Conservation (phyloP, 305 asterid species). For the Solanum hybrid region DNA sequence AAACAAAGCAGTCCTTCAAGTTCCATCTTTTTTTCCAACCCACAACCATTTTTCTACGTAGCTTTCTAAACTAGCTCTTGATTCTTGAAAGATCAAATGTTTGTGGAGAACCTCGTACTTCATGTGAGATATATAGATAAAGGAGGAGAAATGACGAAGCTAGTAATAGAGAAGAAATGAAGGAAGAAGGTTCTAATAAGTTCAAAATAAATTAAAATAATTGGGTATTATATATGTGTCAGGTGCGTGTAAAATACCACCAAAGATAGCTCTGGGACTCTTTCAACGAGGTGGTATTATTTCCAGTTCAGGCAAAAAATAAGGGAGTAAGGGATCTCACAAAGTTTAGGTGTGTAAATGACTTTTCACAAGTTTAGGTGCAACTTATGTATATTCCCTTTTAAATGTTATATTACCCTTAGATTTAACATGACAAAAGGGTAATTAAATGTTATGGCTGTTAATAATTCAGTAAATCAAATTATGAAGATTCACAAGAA, state of each 20-base stretch:
- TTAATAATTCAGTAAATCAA: neutral
- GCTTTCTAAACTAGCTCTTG: neutral
- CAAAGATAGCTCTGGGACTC: neutral
- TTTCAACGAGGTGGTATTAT: neutral
- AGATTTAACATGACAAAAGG: neutral
- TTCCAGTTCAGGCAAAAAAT: neutral
- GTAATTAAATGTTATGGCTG: neutral
- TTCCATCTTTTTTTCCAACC: neutral
- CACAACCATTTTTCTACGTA: neutral
- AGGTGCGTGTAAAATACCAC: neutral
- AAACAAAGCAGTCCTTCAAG: neutral
- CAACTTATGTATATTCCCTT: no score
- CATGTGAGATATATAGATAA: neutral
- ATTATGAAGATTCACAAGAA: neutral
- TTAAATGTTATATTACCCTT: neutral
- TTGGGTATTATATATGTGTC: neutral
- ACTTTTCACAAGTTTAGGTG: no score
- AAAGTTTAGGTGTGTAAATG: no score
- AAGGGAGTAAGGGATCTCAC: neutral
- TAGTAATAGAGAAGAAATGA: neutral
- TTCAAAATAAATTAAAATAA: neutral
- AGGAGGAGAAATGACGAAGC: neutral
- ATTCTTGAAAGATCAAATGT: neutral
- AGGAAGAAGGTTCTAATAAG: neutral
- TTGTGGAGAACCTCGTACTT: neutral